Conservation (phyloP, 2,329 filamentous ascomycete genomes). For the Nemania bipapillata region DNA sequence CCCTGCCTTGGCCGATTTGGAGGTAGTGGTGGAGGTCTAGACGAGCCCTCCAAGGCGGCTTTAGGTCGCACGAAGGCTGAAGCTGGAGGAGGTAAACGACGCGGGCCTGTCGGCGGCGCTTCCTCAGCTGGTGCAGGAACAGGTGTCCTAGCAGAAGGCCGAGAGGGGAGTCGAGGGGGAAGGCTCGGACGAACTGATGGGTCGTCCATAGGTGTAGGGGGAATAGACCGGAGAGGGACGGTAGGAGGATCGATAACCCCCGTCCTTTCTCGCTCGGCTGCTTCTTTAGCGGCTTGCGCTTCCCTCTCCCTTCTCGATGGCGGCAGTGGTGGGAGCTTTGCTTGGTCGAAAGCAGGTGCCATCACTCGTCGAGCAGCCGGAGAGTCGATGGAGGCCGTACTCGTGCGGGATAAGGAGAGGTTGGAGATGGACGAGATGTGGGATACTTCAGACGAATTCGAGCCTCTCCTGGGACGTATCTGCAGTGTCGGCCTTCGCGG, state of each 20-base stretch:
- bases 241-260: conserved; percentile 50
- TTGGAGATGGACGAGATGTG: conserved; percentile 65
- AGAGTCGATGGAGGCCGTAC: conserved; percentile 58
- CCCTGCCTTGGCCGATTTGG: conserved; percentile 48
- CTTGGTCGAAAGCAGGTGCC: conserved; percentile 66
- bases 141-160: conserved; percentile 55
- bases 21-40: conserved; percentile 38
- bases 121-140: conserved; percentile 44
- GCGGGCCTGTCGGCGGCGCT: conserved; percentile 46
- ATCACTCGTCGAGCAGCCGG: conserved; percentile 58
- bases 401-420: conserved; percentile 64
- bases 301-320: conserved; percentile 66
- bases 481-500: conserved; percentile 60
- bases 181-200: conserved; percentile 55
- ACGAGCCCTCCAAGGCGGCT: conserved; percentile 45
- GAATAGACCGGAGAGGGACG: conserved; percentile 43
- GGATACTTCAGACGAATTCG: conserved; percentile 68
- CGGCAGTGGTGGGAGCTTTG: conserved; percentile 68
- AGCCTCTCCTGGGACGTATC: conserved; percentile 61
- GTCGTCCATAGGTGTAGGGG: conserved; percentile 52
- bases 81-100: conserved; percentile 56
- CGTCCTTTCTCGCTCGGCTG: conserved; percentile 49
- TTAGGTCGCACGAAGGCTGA: conserved; percentile 49
- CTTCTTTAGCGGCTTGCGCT: conserved; percentile 55
- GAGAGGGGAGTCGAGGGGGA: conserved; percentile 64